Evolutionary conservation across 2,329 filamentous ascomycete species (phyloP), one percentile per base, ranked within the genome.

Genomic region (Falciphora oryzae): DNA sequence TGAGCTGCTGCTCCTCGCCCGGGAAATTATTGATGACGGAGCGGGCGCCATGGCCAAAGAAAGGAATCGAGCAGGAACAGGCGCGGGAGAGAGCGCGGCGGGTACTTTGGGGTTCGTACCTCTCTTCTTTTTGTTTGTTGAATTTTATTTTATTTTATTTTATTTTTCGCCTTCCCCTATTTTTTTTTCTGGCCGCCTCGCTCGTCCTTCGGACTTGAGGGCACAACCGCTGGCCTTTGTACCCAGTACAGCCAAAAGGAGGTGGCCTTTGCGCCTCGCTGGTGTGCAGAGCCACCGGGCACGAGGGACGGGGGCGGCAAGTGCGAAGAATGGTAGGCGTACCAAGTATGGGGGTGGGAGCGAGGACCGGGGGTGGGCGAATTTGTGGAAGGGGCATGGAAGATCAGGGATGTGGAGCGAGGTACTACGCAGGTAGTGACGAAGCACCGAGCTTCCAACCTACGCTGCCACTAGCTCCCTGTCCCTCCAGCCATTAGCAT

Each of bases 1-100:
- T 66, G 68, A n/a, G 16, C 44, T 50, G 18, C 22, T 50, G 44
- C 44, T 65, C 67, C 63, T 68, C 65, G 61, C 65, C 65, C 67
- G 66, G 69, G 69, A 70, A 70, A 70, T 70, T 69, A 68, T 70
- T 68, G 66, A 66, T 67, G 70, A 68, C 66, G 65, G 67, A 63
- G 67, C 63, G 66, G 69, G 65, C 66, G 67, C 63, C 66, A 67
- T 64, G 66, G 64, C 66, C 44, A 61, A 58, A 35, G 59, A 61
- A 29, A 64, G 50, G 50, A 35, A 63, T 22, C 44, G 44, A 53
- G 44, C 25, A 59, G 58, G 28, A n/a, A 60, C 31, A 60, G 28
- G 44, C 44, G 44, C 22, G 44, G 44, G 44, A 53, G 10, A 53
- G 18, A 22, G 44, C 44, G 44, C 22, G 44, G 44, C 44, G 44